Percentiles rank a stretch among this genome's conserved stretches.
Evolutionary conservation across 1,139 yeast species (phyloP).

Genomic region (Pneumocystis canis): DNA sequence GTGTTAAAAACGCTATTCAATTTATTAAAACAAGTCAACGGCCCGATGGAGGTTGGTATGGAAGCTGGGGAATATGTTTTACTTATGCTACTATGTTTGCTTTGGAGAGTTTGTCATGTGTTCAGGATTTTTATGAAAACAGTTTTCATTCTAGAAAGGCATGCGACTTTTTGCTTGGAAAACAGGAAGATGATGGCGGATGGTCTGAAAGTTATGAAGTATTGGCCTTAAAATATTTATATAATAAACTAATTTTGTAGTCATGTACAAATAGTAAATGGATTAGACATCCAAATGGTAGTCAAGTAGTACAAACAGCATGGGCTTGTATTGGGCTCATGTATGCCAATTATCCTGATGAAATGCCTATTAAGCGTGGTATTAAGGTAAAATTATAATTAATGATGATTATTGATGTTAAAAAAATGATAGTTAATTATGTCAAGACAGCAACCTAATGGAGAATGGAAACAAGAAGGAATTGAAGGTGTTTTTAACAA

Average conservation of each 20-base stretch:
- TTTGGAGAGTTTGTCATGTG: constrained; percentile 68
- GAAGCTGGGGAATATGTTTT: constrained; percentile 95
- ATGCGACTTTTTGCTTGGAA: constrained; percentile 65
- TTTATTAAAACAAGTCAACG: constrained; percentile 58
- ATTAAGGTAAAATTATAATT: constrained; percentile 23
- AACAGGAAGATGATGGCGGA: constrained; percentile 82
- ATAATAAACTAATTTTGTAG: constrained; percentile 3
- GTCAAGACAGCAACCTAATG: constrained; percentile 52
- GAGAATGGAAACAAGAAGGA: constrained; percentile 77
- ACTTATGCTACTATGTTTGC: constrained; percentile 99
- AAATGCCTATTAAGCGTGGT: constrained; percentile 47
- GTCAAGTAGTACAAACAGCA: constrained; percentile 78
- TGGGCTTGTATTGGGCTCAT: constrained; percentile 83
- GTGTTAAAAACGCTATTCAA: constrained; percentile 58
- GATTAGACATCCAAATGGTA: constrained; percentile 40
- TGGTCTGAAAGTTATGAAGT: constrained; percentile 63
- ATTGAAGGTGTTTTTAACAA: constrained; percentile 96
- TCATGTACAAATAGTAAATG: constrained; percentile 40
- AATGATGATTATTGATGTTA: neutral
- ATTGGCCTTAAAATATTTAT: neutral
- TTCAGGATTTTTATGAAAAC: constrained; percentile 48
- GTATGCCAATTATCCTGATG: constrained; percentile 66
- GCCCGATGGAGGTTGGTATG: constrained; percentile 91
- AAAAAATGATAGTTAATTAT: constrained; percentile 33
- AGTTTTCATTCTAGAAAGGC: constrained; percentile 53